Evolutionary conservation across 1,139 yeast species (phyloP).

Genomic region (Lodderomyces theae): DNA sequence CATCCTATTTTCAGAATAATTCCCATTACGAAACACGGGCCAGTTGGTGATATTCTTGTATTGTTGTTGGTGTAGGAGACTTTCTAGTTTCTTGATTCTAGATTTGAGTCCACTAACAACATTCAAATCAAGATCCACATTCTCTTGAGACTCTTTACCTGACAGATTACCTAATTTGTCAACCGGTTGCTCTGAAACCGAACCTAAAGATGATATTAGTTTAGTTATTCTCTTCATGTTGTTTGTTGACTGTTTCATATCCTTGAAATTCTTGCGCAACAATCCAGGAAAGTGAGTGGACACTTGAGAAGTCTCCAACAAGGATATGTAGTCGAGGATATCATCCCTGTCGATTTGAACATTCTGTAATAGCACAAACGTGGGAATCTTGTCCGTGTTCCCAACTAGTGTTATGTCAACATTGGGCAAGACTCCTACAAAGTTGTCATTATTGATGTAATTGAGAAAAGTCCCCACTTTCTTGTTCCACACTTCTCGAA

Average conservation of each 20-base stretch:
- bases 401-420: conserved; percentile 42
- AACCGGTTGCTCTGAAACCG: conserved; percentile 19
- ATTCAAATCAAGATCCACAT: conserved; percentile 30
- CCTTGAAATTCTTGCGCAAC: conserved; percentile 48
- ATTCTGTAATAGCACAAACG: conserved; percentile 23
- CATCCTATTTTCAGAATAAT: conserved; percentile 16
- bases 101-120: conserved; percentile 54
- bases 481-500: conserved; percentile 61
- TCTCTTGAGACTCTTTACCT: conserved; percentile 18
- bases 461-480: conserved; percentile 52
- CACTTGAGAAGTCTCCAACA: conserved; percentile 22
- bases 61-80: conserved; percentile 63
- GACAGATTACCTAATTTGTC: conserved; percentile 21
- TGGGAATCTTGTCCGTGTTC: conserved; percentile 14
- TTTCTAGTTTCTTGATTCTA: conserved; percentile 63
- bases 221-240: conserved; percentile 40
- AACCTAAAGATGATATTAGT: conserved; percentile 32
- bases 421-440: conserved; percentile 26
- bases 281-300: conserved; percentile 33
- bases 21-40: conserved; percentile 39
- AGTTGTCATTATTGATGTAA: conserved; percentile 17
- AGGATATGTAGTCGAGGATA: conserved; percentile 33
- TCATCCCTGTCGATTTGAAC: conserved; percentile 39
- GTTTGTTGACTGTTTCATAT: conserved; percentile 38
- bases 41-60: conserved; percentile 56